Percentiles rank a stretch among this genome's conserved stretches.
phyloP scores from a whole-genome alignment of 768 basidiomycete genomes.

The Collybia sp. region DNA sequence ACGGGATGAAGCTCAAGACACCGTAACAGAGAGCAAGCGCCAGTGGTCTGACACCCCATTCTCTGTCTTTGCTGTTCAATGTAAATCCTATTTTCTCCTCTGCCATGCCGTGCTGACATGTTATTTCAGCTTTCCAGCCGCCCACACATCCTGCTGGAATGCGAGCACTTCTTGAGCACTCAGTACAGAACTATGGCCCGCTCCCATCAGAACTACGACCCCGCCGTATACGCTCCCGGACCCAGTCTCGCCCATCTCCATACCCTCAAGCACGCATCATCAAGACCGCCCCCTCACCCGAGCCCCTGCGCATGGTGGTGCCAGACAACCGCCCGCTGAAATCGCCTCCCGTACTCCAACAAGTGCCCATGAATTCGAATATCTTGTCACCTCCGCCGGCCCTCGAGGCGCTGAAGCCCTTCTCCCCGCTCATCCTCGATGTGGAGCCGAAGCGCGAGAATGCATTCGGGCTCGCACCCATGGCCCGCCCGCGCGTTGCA shows the following conservation, averaged over 20 bases:
- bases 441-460: conserved; percentile 34
- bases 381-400: conserved; percentile 28
- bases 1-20: conserved; percentile 60
- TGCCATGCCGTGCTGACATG: conserved; percentile 5
- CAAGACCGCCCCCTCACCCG: conserved; percentile 41
- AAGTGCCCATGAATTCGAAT: conserved; percentile 38
- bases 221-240: conserved; percentile 60
- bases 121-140: conserved; percentile 61
- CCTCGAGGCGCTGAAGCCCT: conserved; percentile 35
- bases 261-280: conserved; percentile 53
- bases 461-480: conserved; percentile 25
- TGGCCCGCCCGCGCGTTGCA: conserved; percentile 46
- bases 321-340: conserved; percentile 14
- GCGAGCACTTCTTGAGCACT: conserved; percentile 70
- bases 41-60: conserved; percentile 70
- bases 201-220: conserved; percentile 69
- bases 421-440: conserved; percentile 35
- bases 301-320: conserved; percentile 25
- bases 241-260: conserved; percentile 67
- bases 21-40: conserved; percentile 62
- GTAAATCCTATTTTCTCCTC: conserved; percentile 35
- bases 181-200: conserved; percentile 64
- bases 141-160: conserved; percentile 61
- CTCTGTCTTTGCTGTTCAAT: conserved; percentile 67
- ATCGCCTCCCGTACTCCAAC: conserved; percentile 33